Evolutionary conservation across 2,329 filamentous ascomycete species (phyloP), one percentile per base, ranked within the genome.

Genomic region (Pezicula carpinea): DNA sequence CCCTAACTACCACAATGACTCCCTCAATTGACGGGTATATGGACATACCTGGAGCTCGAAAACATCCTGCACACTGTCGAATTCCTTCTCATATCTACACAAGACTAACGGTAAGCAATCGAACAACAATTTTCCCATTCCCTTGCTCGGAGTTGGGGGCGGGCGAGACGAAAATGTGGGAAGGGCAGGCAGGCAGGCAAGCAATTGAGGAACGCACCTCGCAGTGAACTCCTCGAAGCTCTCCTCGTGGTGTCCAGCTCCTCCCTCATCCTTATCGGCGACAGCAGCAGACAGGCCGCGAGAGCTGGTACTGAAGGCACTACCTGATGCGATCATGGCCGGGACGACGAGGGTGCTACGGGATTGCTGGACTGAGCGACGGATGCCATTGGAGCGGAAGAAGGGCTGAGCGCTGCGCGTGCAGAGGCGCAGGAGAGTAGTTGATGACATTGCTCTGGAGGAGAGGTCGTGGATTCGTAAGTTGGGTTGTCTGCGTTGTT

Each of bases 151-250:
- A n/a, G n/a, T n/a, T n/a, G n/a, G n/a, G n/a, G n/a, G n/a, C n/a
- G n/a, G n/a, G n/a, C n/a, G n/a, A n/a, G n/a, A n/a, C n/a, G n/a
- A n/a, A n/a, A n/a, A n/a, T n/a, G n/a, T n/a, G n/a, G n/a, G 40
- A 50, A 49, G 47, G 55, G 53, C 45, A 39, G 52, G 42, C 44
- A 50, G 43, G 47, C 48, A 31, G 29, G 47, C 54, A 52, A 38
- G n/a, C 35, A 35, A 46, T 44, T 45, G 41, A 39, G 21, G n/a
- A 31, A 52, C 58, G 73, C 88, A 99, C 93, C 93, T 91, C 64
- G 90, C 87, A 73, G 88, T 90, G 74, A 99, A 99, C 77, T 97
- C 91, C 79, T 99, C 93, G 64, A 96, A 99, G 64, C 87, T 95
- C 83, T 99, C 93, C 73, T 99, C 93, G 66, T 85, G 81, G 72